Evolutionary conservation across 805 yeast species (phyloP), one percentile per base, ranked within the genome.

Genomic region (Starmerella bombicola): DNA sequence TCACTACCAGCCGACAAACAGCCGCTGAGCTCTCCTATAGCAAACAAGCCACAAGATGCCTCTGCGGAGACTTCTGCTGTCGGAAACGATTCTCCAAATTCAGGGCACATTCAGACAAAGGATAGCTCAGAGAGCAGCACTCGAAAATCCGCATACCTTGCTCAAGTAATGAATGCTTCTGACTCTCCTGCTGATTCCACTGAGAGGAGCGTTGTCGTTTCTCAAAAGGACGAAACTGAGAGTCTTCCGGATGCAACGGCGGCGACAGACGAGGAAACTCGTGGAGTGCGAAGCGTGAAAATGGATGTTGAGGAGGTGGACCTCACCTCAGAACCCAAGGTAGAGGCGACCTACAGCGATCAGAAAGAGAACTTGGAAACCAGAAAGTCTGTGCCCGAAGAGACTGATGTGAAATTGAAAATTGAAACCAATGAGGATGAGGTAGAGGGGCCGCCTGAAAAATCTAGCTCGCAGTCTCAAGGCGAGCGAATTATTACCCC

Each of bases 401-500:
- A 9, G 13, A 9, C 9, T 10, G 28, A 24, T 13, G 12, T 10
- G 9, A 24, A 24, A 13, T 9, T 10, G 13, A 13, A 24, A 24
- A 24, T 24, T 24, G 28, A 24, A 10, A 24, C 13, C 12, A 24
- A 24, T 24, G 12, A 13, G 9, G 28, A 9, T 10, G 28, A 24
- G 13, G 28, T 9, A 9, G 28, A 24, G 13, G 28, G 13, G 13
- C 9, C 28, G 9, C 12, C 12, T 10, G 13, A 9, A 24, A 24
- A 24, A 24, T 13, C 9, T 13, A 10, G 12, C 9, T 24, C 28
- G 9, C 9, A 24, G 9, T 10, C 9, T 10, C 12, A 9, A 10
- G 28, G 28, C 9, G 40, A 37, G 31, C 23, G 19, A 17, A 5
- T 25, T 4, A 24, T 41, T 20, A 35, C 43, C 15, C 42, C 46